Conservation (phyloP, 75 land plant genomes). For the Selaginella tamariscina region DNA sequence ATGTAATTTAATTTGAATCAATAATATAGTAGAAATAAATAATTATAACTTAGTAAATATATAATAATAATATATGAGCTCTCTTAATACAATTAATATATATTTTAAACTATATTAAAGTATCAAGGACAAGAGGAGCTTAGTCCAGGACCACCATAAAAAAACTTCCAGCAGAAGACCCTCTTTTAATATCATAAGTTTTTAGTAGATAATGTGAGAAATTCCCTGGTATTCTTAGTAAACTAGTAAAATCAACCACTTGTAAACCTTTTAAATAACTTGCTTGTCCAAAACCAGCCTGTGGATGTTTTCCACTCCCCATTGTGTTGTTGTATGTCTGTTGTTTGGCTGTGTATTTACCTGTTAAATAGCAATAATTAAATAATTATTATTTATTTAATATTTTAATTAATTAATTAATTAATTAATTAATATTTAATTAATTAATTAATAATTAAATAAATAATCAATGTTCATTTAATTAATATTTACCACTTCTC, state of each 20-base stretch:
- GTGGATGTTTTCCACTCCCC: not conserved
- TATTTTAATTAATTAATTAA: too few species aligned
- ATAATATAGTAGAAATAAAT: too few species aligned
- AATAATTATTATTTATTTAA: too few species aligned
- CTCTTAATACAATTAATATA: not conserved
- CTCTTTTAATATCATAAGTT: not conserved
- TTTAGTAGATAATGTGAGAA: slow-evolving; percentile 1
- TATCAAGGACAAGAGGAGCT: not conserved
- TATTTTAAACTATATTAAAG: not conserved
- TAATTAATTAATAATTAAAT: too few species aligned
- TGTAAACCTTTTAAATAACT: not conserved
- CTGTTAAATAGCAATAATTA: too few species aligned
- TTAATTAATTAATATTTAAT: too few species aligned
- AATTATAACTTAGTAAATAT: too few species aligned
- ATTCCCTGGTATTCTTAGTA: not conserved
- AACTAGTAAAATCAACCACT: not conserved
- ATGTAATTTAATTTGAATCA: not conserved
- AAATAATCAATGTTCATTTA: too few species aligned
- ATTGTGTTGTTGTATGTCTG: slow-evolving; percentile 10
- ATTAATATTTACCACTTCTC: slow-evolving; percentile 27
- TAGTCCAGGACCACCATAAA: slow-evolving; percentile 6
- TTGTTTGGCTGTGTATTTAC: slow-evolving; percentile 2
- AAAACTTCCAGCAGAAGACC: not conserved
- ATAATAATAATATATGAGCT: too few species aligned
- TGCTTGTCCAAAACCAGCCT: not conserved